These are phyloP conservation scores for Salix arbutifolia DNA, from an alignment of 345 rosid species.

Conservation along the genomic window DNA sequence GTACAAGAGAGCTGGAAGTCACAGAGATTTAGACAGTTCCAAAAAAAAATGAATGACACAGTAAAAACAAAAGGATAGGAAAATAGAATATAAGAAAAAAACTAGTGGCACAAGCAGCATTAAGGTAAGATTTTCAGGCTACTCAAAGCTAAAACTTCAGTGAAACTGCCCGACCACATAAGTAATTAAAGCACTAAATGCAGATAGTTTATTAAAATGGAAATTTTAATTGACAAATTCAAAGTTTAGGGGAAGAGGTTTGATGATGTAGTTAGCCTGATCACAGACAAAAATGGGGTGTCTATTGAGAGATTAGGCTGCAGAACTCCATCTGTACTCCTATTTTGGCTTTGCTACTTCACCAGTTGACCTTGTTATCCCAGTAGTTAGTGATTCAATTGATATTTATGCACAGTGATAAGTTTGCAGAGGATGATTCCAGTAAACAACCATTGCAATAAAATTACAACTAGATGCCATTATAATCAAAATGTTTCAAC, in stretches of 20 bases:
- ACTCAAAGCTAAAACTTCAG: background rate
- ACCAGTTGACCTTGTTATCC: background rate
- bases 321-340: background rate
- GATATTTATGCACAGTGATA: background rate
- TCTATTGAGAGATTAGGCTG: background rate
- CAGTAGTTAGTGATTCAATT: background rate
- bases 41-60: background rate
- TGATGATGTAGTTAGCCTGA: background rate
- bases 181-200: background rate
- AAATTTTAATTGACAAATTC: background rate
- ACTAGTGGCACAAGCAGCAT: background rate
- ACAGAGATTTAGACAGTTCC: background rate
- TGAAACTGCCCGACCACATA: background rate
- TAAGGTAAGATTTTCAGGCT: background rate
- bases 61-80: background rate
- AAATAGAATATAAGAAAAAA: background rate
- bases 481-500: background rate
- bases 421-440: background rate
- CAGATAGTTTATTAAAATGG: background rate
- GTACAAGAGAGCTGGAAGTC: background rate
- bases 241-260: background rate
- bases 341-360: background rate
- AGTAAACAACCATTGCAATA: background rate
- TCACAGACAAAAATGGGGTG: background rate
- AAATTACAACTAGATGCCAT: background rate